A percentile compares a stretch with the other conserved stretches of the same genome.
Evolutionary conservation across 768 basidiomycete species (phyloP).

Genomic region (Coprinellus micaceus): DNA sequence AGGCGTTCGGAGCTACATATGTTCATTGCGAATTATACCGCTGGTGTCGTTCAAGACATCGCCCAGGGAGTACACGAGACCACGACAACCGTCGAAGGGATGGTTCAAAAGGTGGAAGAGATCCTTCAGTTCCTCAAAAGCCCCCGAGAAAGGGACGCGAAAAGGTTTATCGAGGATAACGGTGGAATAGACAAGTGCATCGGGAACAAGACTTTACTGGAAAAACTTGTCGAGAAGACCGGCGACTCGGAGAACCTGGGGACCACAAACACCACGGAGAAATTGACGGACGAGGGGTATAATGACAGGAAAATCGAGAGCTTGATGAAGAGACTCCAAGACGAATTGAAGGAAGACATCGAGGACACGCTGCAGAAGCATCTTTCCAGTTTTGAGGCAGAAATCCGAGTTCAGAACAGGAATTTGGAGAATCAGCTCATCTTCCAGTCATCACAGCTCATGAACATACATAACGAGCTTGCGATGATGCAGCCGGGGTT

Average conservation of each 20-base stretch:
- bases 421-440: slow-evolving; percentile 28
- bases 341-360: slow-evolving; percentile 33
- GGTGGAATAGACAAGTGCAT: slow-evolving; percentile 29
- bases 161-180: slow-evolving; percentile 28
- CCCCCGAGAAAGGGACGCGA: slow-evolving; percentile 30
- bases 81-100: slow-evolving; percentile 21
- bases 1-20: slow-evolving; percentile 29
- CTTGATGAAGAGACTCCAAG: slow-evolving; percentile 24
- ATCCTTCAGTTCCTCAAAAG: slow-evolving; percentile 29
- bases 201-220: slow-evolving; percentile 25
- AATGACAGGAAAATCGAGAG: slow-evolving; percentile 12
- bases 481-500: slow-evolving; percentile 25
- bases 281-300: slow-evolving; percentile 11
- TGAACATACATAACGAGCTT: slow-evolving; percentile 14
- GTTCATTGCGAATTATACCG: slow-evolving; percentile 31
- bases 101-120: slow-evolving; percentile 20
- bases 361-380: slow-evolving; percentile 35
- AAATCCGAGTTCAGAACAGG: slow-evolving; percentile 39
- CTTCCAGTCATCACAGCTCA: slow-evolving; percentile 34
- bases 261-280: no score
- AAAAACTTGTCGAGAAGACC: slow-evolving; percentile 24
- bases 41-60: no score
- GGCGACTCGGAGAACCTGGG: slow-evolving; percentile 30
- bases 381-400: slow-evolving; percentile 39
- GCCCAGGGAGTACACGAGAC: slow-evolving; percentile 30